Base-by-base conservation (phyloP, 1,284 basidiomycete species). In the Agaricales sp. region DNA sequence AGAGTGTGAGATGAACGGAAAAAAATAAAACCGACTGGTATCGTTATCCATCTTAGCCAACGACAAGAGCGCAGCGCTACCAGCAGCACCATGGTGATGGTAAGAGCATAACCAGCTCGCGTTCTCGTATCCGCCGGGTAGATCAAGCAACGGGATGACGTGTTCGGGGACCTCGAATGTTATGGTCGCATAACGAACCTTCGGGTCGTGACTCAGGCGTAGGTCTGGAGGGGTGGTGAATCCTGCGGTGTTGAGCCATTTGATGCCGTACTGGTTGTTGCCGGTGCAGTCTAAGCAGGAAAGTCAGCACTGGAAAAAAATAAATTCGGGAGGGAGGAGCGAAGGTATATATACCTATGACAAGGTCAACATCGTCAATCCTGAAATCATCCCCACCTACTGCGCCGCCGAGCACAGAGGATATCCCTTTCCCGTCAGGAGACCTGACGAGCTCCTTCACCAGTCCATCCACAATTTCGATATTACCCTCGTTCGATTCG, bases 301-400 rank as follows among this genome's bases (percentile, higher is more conserved):
- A 24, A 12, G 44, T 4, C 14, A 24, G 22, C 6, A 4, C 18
- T 8, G 39, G 11, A n/a, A n/a, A 22, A 4, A 43, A 11, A 43
- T 43, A 16, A 16, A 22, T 43, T 21, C n/a, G n/a, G n/a, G 44
- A 22, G 8, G 6, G 44, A 22, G 24, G 13, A 26, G 21, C n/a
- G n/a, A 45, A 45, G 4, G 21, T 21, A 26, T 6, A 30, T n/a
- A 14, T 21, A 45, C 44, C 44, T 45, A 45, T 45, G 44, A 45
- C 24, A 4, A 45, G 44, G 23, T 45, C 44, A 18, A 41, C 39
- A 41, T 22, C 44, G 13, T 22, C 44, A 21, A 45, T 8, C 22
- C 18, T 4, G 22, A 26, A 45, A 6, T 45, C 19, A 11, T 21
- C 21, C 6, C 44, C 44, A 11, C 23, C 21, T 4, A 16, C 18